Base-by-base conservation (phyloP, 805 yeast genomes). In the Torulaspora gathmanii region DNA sequence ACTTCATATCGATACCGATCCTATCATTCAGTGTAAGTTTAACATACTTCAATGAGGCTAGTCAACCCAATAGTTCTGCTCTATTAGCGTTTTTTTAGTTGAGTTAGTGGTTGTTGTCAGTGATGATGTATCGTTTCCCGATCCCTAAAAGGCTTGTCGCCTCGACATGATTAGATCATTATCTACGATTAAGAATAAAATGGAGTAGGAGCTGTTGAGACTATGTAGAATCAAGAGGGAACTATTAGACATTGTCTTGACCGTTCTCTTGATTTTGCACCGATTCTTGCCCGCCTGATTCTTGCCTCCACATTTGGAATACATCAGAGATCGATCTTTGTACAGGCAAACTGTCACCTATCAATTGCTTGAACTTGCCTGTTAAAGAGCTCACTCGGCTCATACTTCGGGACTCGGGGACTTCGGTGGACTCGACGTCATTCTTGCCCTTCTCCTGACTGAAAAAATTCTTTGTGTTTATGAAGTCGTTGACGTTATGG, bases 401-500 rank as follows among this genome's bases (percentile, higher is more conserved):
- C 55, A 50, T 52, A 33, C 46, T 15, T n/a, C 46, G 35, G 17
- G 52, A 42, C 8, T 36, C 40, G 2, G 31, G 20, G 15, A 27
- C 27, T 3, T 40, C 39, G 16, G 29, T 10, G 17, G 19, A 33
- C 12, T 29, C 27, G 31, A 4, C 20, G 30, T 4, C 27, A 28
- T 26, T 37, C 33, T 25, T 25, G 23, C n/a, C 28, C 19, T 19
- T 44, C n/a, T 34, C 40, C 26, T 38, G 42, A 28, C 48, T 37
- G 46, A 51, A 51, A 10, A 53, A 40, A 12, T 49, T 48, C 30
- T 50, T 50, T 5, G 55, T 50, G 27, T 50, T 53, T 37, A 53
- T 47, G 28, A 53, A 44, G 26, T 53, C 52, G 36, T 53, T 51
- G 25, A 51, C 52, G 39, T 50, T 28, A 25, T 46, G 44, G 11